A percentile compares a stretch with the other conserved stretches of the same genome.
These are phyloP conservation scores for Arthrinium phaeospermum DNA, from an alignment of 2,329 filamentous ascomycete genomes.

Conservation along the genomic window DNA sequence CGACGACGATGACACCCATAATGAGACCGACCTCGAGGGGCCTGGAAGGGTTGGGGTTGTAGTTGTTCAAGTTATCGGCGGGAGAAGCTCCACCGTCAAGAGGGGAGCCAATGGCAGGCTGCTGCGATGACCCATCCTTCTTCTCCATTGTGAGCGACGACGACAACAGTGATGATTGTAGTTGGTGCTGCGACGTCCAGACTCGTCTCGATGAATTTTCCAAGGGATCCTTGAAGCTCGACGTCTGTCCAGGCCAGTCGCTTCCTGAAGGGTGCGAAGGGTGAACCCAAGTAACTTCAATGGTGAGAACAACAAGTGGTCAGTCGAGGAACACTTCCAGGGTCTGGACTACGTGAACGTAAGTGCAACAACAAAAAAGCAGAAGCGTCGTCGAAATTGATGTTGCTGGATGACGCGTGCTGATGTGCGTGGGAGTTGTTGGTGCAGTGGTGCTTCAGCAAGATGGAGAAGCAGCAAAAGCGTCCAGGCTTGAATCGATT, in stretches of 20 bases:
- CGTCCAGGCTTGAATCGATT: background rate
- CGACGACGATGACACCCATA: conserved; percentile 31
- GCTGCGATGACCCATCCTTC: background rate
- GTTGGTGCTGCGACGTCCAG: background rate
- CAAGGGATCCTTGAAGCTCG: background rate
- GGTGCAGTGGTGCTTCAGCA: background rate
- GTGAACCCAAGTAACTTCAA: background rate
- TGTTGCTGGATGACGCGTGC: background rate
- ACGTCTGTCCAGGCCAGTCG: background rate
- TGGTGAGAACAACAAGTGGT: background rate
- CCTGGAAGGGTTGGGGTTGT: conserved; percentile 17
- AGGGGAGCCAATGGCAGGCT: background rate
- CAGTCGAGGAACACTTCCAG: background rate
- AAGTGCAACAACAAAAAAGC: background rate
- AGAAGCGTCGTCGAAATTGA: background rate
- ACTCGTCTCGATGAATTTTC: background rate
- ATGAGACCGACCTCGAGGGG: conserved; percentile 38
- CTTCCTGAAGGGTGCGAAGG: background rate
- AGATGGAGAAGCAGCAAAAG: background rate
- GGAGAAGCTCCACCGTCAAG: background rate
- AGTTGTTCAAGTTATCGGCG: conserved; percentile 7
- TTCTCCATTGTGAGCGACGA: background rate
- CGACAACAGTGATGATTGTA: background rate
- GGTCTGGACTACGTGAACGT: too few species aligned
- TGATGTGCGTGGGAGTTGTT: background rate